Evolutionary conservation across 2,329 filamentous ascomycete species (phyloP), one percentile per base, ranked within the genome.

Genomic region (Aspergillus sergii): DNA sequence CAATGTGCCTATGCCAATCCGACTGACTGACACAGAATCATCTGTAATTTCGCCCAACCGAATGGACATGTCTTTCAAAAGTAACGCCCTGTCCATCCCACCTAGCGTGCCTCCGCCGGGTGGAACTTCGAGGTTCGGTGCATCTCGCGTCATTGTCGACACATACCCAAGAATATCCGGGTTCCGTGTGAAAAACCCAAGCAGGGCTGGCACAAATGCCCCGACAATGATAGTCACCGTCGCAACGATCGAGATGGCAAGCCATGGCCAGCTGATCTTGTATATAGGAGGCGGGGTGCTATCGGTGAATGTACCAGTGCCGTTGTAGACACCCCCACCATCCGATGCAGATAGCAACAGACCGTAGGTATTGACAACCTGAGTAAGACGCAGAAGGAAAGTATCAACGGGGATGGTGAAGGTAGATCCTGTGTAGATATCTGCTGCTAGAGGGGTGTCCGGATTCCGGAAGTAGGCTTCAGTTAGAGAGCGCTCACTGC

Each of bases 91-190:
- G 14, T 62, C 55, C 21, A 21, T 8, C 12, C 60, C 60, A 11
- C 48, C 36, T 45, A 62, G 56, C 1, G 56, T 55, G 9, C 36
- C 36, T 2, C 60, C 60, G 34, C 60, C 60, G 4, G 14, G 32
- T 11, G 60, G 60, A 10, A 62, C 26, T 8, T 56, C 14, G 16
- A 55, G 19, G 28, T 50, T n/a, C 3, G 26, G n/a, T 23, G 50
- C 43, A 39, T 58, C 45, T n/a, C 45, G 21, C 9, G 60, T 62
- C 23, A 54, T 14, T 12, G 60, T 54, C 19, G 60, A 62, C 10
- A 62, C 60, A 21, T 54, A 58, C 4, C 60, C 60, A 9, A 62
- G 46, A 28, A 62, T 55, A 55, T 62, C 60, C 16, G 60, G 60
- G 12, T 48, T 57, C 2, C 45, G 9, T 4, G 45, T 62, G 8